Evolutionary conservation across 441 rosid genomes (phyloP), one percentile per base, ranked within the genome.

Genomic region (Pelargonium cotyledonis): DNA sequence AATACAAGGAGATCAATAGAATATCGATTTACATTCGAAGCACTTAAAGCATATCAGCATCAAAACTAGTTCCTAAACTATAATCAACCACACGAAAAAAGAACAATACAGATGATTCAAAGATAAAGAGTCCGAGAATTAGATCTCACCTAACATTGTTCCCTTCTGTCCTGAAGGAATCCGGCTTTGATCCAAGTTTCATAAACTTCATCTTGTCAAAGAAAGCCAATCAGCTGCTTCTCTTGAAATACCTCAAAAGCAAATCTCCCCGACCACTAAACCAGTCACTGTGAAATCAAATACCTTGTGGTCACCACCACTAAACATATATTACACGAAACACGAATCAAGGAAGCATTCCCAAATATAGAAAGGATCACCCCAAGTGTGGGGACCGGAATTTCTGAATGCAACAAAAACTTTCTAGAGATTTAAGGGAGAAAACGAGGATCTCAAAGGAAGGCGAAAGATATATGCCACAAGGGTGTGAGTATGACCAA

Each of bases 131-230:
- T 53, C 61, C 47, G 38, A 31, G 38, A 31, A 38, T 73, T 73
- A 62, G 65, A 69, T 74, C 80, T 83, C 80, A 92, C 98, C 96
- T 85, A 75, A 80, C 75, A 80, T 81, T 77, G 58, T 78, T 83
- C 18, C 70, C 87, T 78, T 87, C 86, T 0, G 79, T 75, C 81
- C 87, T 91, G 63, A 92, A 80, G 9, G 86, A 75, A 80, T 92
- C 95, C 12, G 89, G 85, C 82, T 92, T 92, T 0, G 98, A 92
- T 70, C 98, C 96, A 65, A 92, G 88, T 76, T 92, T 92, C 98
- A 92, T 92, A 61, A 92, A 92, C 96, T 89, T 92, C 98, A 92
- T 92, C 70, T 82, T 85, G 69, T 53, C 72, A 72, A 70, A 40
- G n/a, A 72, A 73, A 73, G 18, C 18, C 16, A 72, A 70, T 70